phyloP scores from a whole-genome alignment of 495 filamentous ascomycete genomes.

The Hypoxylon rickii region DNA sequence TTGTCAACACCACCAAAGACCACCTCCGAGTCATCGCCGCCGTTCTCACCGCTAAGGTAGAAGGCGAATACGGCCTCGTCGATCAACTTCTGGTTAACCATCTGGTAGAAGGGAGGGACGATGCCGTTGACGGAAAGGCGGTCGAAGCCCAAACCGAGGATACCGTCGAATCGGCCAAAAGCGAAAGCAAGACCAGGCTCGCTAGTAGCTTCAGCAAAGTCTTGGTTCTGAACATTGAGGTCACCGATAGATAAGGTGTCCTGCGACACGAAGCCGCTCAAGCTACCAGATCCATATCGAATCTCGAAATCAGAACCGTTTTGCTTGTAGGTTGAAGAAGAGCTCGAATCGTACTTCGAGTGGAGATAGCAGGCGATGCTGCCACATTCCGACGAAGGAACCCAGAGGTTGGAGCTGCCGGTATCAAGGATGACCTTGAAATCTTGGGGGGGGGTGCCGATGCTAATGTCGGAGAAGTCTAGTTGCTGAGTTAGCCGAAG shows the following conservation, averaged over 20 bases:
- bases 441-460: conserved; percentile 88
- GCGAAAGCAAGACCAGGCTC: conserved; percentile 98
- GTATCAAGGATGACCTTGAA: conserved; percentile 99
- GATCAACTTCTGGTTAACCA: conserved; percentile 84
- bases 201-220: conserved; percentile 91
- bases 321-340: conserved; percentile 89
- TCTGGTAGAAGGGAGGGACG: conserved; percentile 92
- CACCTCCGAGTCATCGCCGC: conserved; percentile 80
- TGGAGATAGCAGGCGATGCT: conserved; percentile 99
- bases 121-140: conserved; percentile 96
- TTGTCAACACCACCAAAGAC: conserved; percentile 91
- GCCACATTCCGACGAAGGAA: conserved; percentile 85
- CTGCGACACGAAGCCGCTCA: conserved; percentile 92
- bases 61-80: conserved; percentile 96
- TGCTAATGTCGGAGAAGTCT: conserved; percentile 97
- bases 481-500: too few relatives aligned
- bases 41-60: conserved; percentile 78
- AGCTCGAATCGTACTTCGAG: conserved; percentile 89
- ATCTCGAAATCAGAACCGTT: conserved; percentile 95
- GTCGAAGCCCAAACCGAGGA: conserved; percentile 93
- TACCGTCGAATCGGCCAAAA: conserved; percentile 97
- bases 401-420: conserved; percentile 99
- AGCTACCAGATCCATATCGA: conserved; percentile 90
- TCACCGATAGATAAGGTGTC: conserved; percentile 88
- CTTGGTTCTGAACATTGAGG: conserved; percentile 80